Percentiles rank a stretch among this genome's conserved stretches.
Conservation (phyloP, 257 asterid species). For the Mentha longifolia region DNA sequence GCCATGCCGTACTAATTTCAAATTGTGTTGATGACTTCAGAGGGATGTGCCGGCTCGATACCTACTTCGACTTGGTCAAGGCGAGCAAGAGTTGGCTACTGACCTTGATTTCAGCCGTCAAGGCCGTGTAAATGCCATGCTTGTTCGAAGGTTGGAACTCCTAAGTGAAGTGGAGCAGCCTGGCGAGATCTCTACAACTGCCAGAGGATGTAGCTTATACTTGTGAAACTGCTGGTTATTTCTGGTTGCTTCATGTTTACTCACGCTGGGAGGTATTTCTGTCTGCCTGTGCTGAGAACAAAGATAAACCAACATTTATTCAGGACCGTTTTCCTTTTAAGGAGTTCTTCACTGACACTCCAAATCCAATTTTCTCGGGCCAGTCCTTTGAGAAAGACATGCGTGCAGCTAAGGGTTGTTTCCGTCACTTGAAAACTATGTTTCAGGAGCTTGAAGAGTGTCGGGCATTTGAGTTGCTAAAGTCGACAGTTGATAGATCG, state of each 20-base stretch:
- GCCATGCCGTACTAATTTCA: constrained; percentile 19
- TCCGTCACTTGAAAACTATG: constrained; percentile 88
- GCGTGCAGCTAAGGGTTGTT: constrained; percentile 95
- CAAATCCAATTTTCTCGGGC: constrained; percentile 74
- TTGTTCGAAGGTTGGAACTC: constrained; percentile 90
- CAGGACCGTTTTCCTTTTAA: constrained; percentile 88
- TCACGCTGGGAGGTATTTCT: constrained; percentile 97
- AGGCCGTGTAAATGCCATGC: constrained; percentile 99
- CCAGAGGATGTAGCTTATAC: constrained; percentile 99
- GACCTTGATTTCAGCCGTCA: constrained; percentile 99
- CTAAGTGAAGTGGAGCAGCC: constrained; percentile 95
- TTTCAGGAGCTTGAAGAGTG: constrained; percentile 99
- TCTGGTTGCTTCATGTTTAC: constrained; percentile 97
- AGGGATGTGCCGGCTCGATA: constrained; percentile 99
- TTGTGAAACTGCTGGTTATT: constrained; percentile 97
- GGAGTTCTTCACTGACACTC: constrained; percentile 85
- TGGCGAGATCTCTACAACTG: constrained; percentile 86
- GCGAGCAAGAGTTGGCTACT: constrained; percentile 97
- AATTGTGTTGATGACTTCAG: constrained; percentile 45
- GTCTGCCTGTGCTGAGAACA: constrained; percentile 71
- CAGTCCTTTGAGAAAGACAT: constrained; percentile 81
- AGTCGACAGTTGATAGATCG: constrained; percentile 92
- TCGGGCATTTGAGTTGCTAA: constrained; percentile 95
- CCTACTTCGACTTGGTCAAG: constrained; percentile 99
- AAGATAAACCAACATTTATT: constrained; percentile 71